Base-by-base conservation (phyloP, 2,329 filamentous ascomycete species). In the Penicillium paneum region DNA sequence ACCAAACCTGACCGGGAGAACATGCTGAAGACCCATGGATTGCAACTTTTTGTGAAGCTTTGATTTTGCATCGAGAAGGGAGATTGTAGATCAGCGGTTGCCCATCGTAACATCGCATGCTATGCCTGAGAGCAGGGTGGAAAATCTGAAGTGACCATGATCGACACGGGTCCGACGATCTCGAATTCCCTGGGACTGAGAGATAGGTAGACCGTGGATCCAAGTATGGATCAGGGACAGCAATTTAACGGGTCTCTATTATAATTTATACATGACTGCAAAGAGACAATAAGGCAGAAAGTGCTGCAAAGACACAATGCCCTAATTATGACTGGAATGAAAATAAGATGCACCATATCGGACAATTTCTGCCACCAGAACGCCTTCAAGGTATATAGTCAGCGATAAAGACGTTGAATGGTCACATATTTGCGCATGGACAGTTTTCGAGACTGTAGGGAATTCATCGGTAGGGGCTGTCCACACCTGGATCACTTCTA, bases 71-170 rank as follows among this genome's bases (percentile, higher is more conserved):
- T 36, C 31, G 31, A 53, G 24, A 21, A 38, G 32, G 8, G 17
- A 42, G 31, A n/a, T 19, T 34, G 51, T 24, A 49, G 38, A 49
- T 53, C 51, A 28, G 31, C 17, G 32, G 51, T 53, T 53, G 38
- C 50, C 43, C 43, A 24, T 49, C 44, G 51, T 49, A 43, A 49
- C 44, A 53, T 38, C 3, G 11, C n/a, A 36, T 24, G 43, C 17
- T 53, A 53, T 42, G 43, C 21, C 31, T 19, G n/a, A 3, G 17
- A 24, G 8, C 28, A 49, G 38, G 51, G 51, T 34, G 11, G 31
- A 19, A 8, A 46, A 26, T 42, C 21, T 19, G 26, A 32, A 41
- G n/a, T 53, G n/a, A 31, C 17, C 24, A 49, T 8, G 51, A 53
- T 49, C 51, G 38, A 19, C 31, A 32, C 12, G 36, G 31, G 31